A percentile compares a stretch with the other conserved stretches of the same genome.
phyloP scores from a whole-genome alignment of 768 basidiomycete species.

The Termitomyces sp. region DNA sequence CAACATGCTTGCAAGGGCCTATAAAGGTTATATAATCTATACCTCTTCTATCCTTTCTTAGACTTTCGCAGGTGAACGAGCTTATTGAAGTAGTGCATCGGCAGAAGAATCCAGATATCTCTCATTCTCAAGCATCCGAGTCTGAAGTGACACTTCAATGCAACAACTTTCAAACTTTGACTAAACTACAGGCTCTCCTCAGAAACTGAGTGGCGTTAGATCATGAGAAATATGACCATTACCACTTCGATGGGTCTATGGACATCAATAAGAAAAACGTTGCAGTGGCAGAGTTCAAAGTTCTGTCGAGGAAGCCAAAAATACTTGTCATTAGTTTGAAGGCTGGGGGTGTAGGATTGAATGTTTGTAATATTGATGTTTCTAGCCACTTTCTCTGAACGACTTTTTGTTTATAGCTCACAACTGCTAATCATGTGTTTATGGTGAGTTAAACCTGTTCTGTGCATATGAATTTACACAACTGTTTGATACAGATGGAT shows the following conservation, averaged over 20 bases:
- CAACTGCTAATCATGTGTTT: slow-evolving; percentile 80
- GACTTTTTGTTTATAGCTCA: slow-evolving; percentile 41
- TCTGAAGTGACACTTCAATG: slow-evolving; percentile 58
- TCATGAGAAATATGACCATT: slow-evolving; percentile 64
- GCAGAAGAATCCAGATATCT: slow-evolving; percentile 18
- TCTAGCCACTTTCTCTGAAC: neutral
- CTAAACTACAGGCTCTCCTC: slow-evolving; percentile 84
- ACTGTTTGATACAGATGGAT: slow-evolving; percentile 59
- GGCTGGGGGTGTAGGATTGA: slow-evolving; percentile 90
- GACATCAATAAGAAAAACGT: slow-evolving; percentile 75
- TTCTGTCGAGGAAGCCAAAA: slow-evolving; percentile 65
- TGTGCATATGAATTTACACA: slow-evolving; percentile 2
- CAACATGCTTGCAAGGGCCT: slow-evolving; percentile 72
- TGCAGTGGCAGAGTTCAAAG: slow-evolving; percentile 76
- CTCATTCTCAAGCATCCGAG: slow-evolving; percentile 31
- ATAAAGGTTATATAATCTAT: slow-evolving; percentile 40
- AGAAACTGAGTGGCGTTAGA: slow-evolving; percentile 61
- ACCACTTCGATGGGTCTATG: slow-evolving; percentile 92
- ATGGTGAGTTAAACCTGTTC: slow-evolving; percentile 48
- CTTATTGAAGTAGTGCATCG: slow-evolving; percentile 59
- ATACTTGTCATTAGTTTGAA: slow-evolving; percentile 77
- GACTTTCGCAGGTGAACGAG: slow-evolving; percentile 46
- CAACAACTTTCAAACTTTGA: slow-evolving; percentile 86
- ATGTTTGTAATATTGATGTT: slow-evolving; percentile 38
- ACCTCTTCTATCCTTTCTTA: neutral